These are phyloP conservation scores for Globisporangium polare DNA, from an alignment of 352 stramenopile genomes.

Conservation along the genomic window DNA sequence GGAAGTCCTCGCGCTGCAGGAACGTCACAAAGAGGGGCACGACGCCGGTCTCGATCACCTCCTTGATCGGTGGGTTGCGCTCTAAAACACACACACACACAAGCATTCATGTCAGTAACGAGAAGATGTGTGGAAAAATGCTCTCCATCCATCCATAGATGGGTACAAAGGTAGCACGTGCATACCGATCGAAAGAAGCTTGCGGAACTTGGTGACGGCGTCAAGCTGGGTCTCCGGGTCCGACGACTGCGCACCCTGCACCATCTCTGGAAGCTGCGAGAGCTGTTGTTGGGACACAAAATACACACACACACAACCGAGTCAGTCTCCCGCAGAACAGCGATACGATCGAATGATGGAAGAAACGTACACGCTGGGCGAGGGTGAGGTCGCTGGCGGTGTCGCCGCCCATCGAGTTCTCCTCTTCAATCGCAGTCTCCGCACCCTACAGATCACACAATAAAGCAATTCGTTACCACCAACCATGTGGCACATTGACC, in stretches of 20 bases:
- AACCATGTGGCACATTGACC: background rate
- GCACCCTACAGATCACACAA: slow-evolving; percentile 14
- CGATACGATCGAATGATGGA: slow-evolving; percentile 5
- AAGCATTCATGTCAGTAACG: slow-evolving; percentile 3
- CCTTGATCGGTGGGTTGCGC: slow-evolving; percentile 98
- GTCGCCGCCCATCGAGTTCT: slow-evolving; percentile 28
- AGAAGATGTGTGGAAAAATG: background rate
- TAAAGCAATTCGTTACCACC: slow-evolving; percentile 7
- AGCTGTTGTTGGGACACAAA: slow-evolving; percentile 51
- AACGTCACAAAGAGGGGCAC: slow-evolving; percentile 99
- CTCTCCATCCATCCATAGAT: background rate
- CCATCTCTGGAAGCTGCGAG: slow-evolving; percentile 93
- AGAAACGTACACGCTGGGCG: slow-evolving; percentile 40
- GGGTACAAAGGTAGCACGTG: background rate
- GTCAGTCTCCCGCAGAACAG: slow-evolving; percentile 11
- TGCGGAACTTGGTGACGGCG: slow-evolving; percentile 97
- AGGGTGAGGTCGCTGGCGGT: slow-evolving; percentile 45
- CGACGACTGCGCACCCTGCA: slow-evolving; percentile 89
- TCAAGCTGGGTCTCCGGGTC: slow-evolving; percentile 93
- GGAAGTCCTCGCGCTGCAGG: slow-evolving; percentile 93
- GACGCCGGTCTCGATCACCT: slow-evolving; percentile 98
- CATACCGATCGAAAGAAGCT: slow-evolving; percentile 96
- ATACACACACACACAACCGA: background rate
- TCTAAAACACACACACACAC: slow-evolving; percentile 49
- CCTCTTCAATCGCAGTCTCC: slow-evolving; percentile 23